These are phyloP conservation scores for Dovyalis caffra DNA, from an alignment of 345 rosid species.

Conservation along the genomic window DNA sequence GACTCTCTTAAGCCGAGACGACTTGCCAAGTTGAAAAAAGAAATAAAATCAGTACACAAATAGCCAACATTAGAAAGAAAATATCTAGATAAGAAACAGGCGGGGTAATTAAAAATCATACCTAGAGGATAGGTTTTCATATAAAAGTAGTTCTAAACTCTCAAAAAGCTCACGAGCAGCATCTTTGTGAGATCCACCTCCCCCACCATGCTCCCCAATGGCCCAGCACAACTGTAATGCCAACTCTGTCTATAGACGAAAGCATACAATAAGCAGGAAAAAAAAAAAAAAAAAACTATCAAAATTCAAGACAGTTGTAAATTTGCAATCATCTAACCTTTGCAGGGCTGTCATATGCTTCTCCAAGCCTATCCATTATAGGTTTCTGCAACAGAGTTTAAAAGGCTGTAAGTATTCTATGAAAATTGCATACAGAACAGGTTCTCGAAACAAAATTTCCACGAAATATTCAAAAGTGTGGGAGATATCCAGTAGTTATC, in stretches of 20 bases:
- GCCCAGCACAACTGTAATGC: constrained; percentile 98
- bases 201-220: constrained; percentile 96
- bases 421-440: not conserved
- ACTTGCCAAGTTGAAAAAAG: constrained; percentile 40
- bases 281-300: not conserved
- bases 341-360: constrained; percentile 85
- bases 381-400: constrained; percentile 68
- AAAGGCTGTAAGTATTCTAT: not conserved
- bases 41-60: constrained; percentile 2
- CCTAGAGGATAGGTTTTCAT: constrained; percentile 93
- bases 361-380: constrained; percentile 85
- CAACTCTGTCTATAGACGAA: constrained; percentile 59
- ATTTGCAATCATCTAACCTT: constrained; percentile 53
- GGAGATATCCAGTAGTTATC: not conserved
- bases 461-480: not conserved
- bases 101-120: constrained; percentile 20
- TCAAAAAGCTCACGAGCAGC: constrained; percentile 98
- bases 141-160: constrained; percentile 84
- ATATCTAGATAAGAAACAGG: not conserved
- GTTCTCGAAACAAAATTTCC: not conserved
- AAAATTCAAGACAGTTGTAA: not conserved
- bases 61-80: constrained; percentile 3
- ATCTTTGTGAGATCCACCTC: constrained; percentile 79
- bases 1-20: constrained; percentile 75
- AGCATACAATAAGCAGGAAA: constrained; percentile 1